Percentiles rank a stretch among this genome's conserved stretches.
Evolutionary conservation across 2,329 filamentous ascomycete genomes (phyloP).

Genomic region (Colletotrichum paranaense): DNA sequence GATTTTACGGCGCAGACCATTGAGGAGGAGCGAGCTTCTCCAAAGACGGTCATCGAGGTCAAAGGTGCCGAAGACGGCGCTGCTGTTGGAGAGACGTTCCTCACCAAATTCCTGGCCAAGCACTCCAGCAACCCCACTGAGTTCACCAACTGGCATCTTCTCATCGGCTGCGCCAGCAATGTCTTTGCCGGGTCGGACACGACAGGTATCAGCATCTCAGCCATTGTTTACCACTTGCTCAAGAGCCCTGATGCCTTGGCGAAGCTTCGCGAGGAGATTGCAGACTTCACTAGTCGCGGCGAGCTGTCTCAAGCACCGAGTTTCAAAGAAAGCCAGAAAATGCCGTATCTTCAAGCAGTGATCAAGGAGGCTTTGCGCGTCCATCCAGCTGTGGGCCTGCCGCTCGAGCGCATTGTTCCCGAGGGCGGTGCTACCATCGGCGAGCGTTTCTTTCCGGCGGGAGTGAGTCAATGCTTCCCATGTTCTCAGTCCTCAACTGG

Average conservation of each 20-base stretch:
- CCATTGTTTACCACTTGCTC: constrained; percentile 57
- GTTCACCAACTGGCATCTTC: constrained; percentile 51
- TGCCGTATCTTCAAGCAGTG: constrained; percentile 64
- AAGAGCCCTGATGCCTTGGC: constrained; percentile 41
- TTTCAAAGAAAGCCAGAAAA: constrained; percentile 51
- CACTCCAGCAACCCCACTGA: constrained; percentile 54
- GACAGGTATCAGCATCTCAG: constrained; percentile 58
- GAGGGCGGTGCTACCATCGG: constrained; percentile 54
- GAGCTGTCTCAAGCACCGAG: constrained; percentile 38
- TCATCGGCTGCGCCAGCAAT: constrained; percentile 44
- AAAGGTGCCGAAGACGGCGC: constrained; percentile 26
- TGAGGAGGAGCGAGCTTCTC: constrained; percentile 39
- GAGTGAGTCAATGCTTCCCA: constrained; percentile 34
- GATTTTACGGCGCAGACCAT: constrained; percentile 47
- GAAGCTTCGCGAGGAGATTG: constrained; percentile 41
- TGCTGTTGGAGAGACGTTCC: constrained; percentile 47
- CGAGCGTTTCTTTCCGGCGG: constrained; percentile 44
- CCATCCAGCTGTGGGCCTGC: constrained; percentile 59
- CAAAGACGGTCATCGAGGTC: constrained; percentile 20
- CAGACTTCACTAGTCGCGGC: constrained; percentile 16
- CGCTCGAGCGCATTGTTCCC: constrained; percentile 61
- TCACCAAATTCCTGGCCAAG: constrained; percentile 54
- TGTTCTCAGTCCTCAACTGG: not conserved
- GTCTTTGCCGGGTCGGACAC: constrained; percentile 56
- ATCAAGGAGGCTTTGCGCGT: constrained; percentile 65